phyloP scores from a whole-genome alignment of 2,329 filamentous ascomycete species.

The Fusarium nygamai region DNA sequence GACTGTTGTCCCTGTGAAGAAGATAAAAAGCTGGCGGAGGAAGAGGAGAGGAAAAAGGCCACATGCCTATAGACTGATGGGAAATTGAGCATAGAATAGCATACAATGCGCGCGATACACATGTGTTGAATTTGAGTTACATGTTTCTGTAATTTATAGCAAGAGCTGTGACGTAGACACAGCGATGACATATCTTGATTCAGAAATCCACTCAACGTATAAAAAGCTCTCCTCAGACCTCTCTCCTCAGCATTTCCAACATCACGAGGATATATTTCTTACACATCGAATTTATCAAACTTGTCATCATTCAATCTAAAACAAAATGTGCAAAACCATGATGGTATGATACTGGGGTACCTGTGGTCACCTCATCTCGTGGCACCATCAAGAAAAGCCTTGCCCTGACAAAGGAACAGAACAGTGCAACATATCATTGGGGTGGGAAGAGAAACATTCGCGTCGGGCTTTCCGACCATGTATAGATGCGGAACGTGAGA shows the following conservation, averaged over 20 bases:
- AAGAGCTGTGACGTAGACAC: too few relatives aligned
- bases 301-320: accelerated
- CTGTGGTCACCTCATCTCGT: not conserved
- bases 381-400: not conserved
- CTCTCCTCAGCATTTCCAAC: too few relatives aligned
- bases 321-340: not conserved
- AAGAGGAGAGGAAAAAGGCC: too few relatives aligned
- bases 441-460: not conserved
- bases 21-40: not conserved
- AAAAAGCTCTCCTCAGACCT: not conserved
- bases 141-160: not conserved
- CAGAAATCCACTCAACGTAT: not conserved
- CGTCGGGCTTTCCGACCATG: not conserved
- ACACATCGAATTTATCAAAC: not conserved
- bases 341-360: not conserved
- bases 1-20: not conserved
- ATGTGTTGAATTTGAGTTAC: accelerated
- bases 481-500: not conserved
- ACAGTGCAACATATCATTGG: not conserved
- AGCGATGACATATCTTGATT: not conserved
- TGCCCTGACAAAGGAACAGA: not conserved
- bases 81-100: accelerated
- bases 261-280: accelerated
- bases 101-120: accelerated
- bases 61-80: not conserved